These are phyloP conservation scores for Talaromyces funiculosus DNA, from an alignment of 2,329 filamentous ascomycete species.

Conservation along the genomic window DNA sequence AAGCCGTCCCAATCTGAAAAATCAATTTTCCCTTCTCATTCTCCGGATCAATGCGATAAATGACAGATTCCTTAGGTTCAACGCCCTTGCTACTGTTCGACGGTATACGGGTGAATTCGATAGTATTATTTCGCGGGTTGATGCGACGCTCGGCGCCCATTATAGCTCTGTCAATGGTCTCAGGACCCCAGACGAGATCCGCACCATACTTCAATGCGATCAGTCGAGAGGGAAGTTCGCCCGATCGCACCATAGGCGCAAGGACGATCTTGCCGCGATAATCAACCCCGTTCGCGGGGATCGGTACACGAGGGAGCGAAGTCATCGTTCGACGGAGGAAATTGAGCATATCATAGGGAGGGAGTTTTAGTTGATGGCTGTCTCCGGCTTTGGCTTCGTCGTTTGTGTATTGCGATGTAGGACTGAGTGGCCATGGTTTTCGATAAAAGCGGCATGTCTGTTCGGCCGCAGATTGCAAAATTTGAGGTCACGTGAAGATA, in stretches of 20 bases:
- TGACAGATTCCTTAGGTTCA: constrained; percentile 52
- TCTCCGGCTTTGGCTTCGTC: not conserved
- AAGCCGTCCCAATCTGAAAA: constrained; percentile 87
- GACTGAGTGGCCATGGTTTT: not conserved
- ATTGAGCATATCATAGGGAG: constrained; percentile 31
- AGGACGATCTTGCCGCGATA: constrained; percentile 92
- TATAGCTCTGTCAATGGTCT: constrained; percentile 87
- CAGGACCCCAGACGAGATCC: constrained; percentile 95
- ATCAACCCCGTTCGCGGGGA: constrained; percentile 82
- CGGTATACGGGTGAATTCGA: constrained; percentile 76
- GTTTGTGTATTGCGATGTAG: not conserved
- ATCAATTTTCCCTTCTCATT: constrained; percentile 71
- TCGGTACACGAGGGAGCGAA: constrained; percentile 62
- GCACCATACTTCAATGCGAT: constrained; percentile 90
- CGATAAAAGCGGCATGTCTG: not conserved
- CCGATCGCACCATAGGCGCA: constrained; percentile 96
- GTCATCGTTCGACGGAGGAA: constrained; percentile 52
- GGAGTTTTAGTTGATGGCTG: too few species aligned
- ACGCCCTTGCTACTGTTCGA: constrained; percentile 56
- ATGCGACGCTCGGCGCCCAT: constrained; percentile 76
- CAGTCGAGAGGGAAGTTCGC: constrained; percentile 84
- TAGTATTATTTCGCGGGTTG: constrained; percentile 68
- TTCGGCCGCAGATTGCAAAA: constrained; percentile 2
- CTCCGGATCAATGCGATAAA: constrained; percentile 77
- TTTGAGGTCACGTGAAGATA: constrained; percentile 20